Evolutionary conservation across 1,284 basidiomycete species (phyloP).

Genomic region (Heliocybe sulcata): DNA sequence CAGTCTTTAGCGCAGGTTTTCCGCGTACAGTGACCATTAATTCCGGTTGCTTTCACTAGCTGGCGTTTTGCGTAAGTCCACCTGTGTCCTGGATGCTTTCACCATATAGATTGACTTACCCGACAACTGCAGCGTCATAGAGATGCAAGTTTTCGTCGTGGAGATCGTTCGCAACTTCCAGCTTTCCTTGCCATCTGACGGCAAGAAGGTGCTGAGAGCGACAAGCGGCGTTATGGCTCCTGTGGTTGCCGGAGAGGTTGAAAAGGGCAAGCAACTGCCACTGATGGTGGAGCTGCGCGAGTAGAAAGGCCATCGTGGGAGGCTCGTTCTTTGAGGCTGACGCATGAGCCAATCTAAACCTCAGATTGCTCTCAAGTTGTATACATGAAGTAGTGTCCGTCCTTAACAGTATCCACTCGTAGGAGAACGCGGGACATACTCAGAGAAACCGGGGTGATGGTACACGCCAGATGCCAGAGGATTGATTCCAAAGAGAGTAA

Average conservation of each 20-base stretch:
- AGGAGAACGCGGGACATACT: too few species aligned
- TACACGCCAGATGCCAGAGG: neutral
- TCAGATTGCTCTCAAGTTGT: too few species aligned
- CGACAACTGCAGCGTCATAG: constrained; percentile 5
- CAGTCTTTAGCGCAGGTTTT: neutral
- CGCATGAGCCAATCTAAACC: too few species aligned
- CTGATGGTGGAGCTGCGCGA: constrained; percentile 1
- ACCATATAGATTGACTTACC: neutral
- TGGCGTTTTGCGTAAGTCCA: constrained; percentile 1
- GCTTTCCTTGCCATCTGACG: constrained; percentile 4
- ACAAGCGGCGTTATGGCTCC: constrained; percentile 5
- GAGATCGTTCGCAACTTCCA: constrained; percentile 8
- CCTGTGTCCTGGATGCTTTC: neutral
- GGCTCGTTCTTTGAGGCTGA: too few species aligned
- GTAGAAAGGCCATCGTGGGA: neutral
- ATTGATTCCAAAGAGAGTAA: neutral
- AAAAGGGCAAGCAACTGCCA: constrained; percentile 3
- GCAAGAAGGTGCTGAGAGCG: constrained; percentile 4
- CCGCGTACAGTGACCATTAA: neutral
- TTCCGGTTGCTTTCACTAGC: neutral
- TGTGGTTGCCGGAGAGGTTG: constrained; percentile 5
- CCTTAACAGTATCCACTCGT: too few species aligned
- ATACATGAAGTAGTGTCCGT: too few species aligned
- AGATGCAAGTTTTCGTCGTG: constrained; percentile 9
- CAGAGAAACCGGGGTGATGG: too few species aligned